phyloP scores from a whole-genome alignment of 2,329 filamentous ascomycete genomes.

The Hypoxylon sp. region DNA sequence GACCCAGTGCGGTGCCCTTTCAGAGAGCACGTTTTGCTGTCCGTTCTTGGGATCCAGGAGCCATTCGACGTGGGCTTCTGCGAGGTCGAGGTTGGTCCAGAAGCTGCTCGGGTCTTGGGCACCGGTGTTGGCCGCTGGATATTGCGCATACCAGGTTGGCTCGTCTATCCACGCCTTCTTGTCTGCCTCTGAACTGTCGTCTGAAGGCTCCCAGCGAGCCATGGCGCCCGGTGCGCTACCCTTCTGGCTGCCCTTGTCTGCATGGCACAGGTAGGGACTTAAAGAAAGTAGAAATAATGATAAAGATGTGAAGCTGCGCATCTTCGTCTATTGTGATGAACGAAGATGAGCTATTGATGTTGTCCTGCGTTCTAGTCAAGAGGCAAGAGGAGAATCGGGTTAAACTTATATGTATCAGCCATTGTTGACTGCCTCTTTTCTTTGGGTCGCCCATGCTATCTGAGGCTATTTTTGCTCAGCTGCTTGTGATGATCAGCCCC shows the following conservation, averaged over 20 bases:
- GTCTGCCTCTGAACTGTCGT: not conserved
- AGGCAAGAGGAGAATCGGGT: not conserved
- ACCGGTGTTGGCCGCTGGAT: too few species aligned
- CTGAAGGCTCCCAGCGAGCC: not conserved
- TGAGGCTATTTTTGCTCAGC: not conserved
- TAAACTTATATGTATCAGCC: not conserved
- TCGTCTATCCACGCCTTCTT: not conserved
- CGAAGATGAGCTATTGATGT: not conserved
- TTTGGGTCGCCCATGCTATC: not conserved
- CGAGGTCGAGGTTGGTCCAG: too few species aligned
- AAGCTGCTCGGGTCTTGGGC: too few species aligned
- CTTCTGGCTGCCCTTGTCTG: not conserved
- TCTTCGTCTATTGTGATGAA: not conserved
- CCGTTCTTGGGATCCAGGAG: too few species aligned
- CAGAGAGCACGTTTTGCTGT: too few species aligned
- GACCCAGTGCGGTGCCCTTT: too few species aligned
- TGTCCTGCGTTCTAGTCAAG: not conserved
- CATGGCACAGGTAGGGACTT: not conserved
- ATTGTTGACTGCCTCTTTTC: not conserved
- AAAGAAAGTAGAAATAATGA: not conserved
- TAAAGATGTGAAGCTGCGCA: not conserved
- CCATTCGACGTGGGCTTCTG: too few species aligned
- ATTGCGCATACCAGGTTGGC: too few species aligned
- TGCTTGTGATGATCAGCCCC: not conserved
- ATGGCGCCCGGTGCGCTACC: not conserved